Evolutionary conservation across 2,329 filamentous ascomycete genomes (phyloP), one percentile per base, ranked within the genome.

Genomic region (Aspergillus sp.): DNA sequence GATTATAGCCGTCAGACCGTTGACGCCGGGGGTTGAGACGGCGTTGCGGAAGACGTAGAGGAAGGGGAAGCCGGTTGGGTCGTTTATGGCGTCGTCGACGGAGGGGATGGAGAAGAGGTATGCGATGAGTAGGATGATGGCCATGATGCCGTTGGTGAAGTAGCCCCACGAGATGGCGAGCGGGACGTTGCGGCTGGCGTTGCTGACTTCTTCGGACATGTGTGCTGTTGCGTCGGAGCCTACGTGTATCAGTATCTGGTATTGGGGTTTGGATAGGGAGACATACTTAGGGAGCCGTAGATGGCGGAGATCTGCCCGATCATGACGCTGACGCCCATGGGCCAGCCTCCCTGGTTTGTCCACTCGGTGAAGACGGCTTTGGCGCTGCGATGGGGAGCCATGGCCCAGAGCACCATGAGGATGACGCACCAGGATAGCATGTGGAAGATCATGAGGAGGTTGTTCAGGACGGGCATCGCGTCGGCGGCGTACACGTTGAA

Each of bases 141-240:
- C 78, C 41, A 80, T 66, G 3, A 71, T 59, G 4, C 77, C 77
- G 55, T 81, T 82, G 54, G 79, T 69, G 25, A 79, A 61, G 62
- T 78, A 79, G 15, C 73, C 74, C 64, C 73, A 76, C 52, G 78
- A 69, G 56, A 82, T 81, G 3, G 76, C 77, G 17, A 73, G 67
- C 0, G 80, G 80, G 3, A 82, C 76, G 51, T 77, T 77, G 33
- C 72, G 63, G 3, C 74, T 72, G 2, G 80, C 77, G 40, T 81
- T 74, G 45, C 76, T 74, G 23, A 81, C 76, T 63, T 82, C 80
- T 65, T 82, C 80, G 4, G 79, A 77, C 64, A 82, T 76, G 49
- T 68, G 65, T 66, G 75, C 55, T 1, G 67, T 67, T 17, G 67
- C 66, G 49, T 70, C 66, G 61, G 73, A 52, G 63, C 72, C 57